Evolutionary conservation across 495 filamentous ascomycete species (phyloP), one percentile per base, ranked within the genome.

Genomic region (Penicillium paxilli): DNA sequence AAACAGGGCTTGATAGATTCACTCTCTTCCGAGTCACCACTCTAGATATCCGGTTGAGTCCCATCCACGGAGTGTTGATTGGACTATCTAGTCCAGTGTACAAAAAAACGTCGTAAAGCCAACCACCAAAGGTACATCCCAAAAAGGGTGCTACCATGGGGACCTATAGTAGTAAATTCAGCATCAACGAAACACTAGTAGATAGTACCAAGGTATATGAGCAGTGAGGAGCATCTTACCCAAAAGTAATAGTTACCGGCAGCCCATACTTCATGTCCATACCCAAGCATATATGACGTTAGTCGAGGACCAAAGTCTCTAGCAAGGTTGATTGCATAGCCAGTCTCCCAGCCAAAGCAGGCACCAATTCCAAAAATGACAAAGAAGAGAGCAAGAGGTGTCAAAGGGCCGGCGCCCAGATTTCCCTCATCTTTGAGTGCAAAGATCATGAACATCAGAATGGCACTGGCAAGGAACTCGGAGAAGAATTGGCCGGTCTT

Each of bases 321-420:
- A 2, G 85, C 86, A 19, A 84, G 66, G 58, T 88, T 88, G 30
- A 88, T 85, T 5, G 86, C 83, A 66, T 86, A 88, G 2, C 84
- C 85, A 4, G 85, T 88, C 61, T 88, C 83, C 78, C 80, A 87
- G 24, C 86, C 86, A 66, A 86, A 87, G 59, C 84, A 86, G 40
- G 83, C 81, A 16, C 83, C 85, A 20, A 88, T 77, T 3, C 84
- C 84, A 61, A 85, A 86, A 35, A 88, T 77, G 16, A 86, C 65
- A 58, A 88, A 87, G 65, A 87, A 84, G 4, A 87, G 67, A 1
- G 63, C 76, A 10, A 88, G 67, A 0, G 85, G 84, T 4, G 77
- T 75, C 24, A 84, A 49, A 14, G 69, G 52, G 3, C 79, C 71
- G 5, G 80, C 71, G 0, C 76, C 80, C 8, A 72, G 55, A 48